Conservation (phyloP, 176 grass and related monocot genomes). For the Oryza rufipogon region DNA sequence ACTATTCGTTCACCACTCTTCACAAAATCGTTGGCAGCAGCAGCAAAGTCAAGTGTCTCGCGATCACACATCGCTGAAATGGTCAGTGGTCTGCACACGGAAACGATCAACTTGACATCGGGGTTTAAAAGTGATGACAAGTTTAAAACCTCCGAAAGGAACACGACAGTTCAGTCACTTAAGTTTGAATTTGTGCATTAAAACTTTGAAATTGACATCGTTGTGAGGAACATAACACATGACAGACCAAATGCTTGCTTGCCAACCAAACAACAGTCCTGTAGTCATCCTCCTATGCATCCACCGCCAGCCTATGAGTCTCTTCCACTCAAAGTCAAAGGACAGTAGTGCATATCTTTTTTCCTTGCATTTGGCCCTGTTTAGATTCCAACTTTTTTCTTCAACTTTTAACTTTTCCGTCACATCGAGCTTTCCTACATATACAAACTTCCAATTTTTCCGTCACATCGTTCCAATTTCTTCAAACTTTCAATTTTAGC, state of each 20-base stretch:
- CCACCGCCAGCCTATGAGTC: neutral
- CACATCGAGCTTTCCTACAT: no score
- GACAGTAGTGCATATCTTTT: no score
- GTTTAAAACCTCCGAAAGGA: neutral
- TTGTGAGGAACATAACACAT: neutral
- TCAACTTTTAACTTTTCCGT: no score
- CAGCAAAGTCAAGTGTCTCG: constrained; percentile 1
- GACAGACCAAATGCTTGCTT: neutral
- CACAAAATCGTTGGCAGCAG: neutral
- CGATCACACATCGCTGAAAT: constrained; percentile 24
- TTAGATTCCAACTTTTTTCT: no score
- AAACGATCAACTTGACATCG: constrained; percentile 30
- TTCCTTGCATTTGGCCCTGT: no score
- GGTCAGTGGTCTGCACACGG: constrained; percentile 35
- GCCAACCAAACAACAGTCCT: neutral
- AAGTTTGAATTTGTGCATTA: constrained; percentile 13
- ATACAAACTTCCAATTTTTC: no score
- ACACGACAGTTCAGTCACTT: neutral
- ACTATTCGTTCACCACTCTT: neutral
- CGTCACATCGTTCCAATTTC: no score
- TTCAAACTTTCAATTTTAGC: no score
- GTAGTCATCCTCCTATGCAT: neutral
- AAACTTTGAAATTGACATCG: neutral
- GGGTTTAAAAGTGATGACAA: constrained; percentile 4
- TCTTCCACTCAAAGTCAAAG: no score